Percentiles rank a stretch among this genome's conserved stretches.
phyloP scores from a whole-genome alignment of 108 stramenopile species.

The Cafeteria roenbergensis region DNA sequence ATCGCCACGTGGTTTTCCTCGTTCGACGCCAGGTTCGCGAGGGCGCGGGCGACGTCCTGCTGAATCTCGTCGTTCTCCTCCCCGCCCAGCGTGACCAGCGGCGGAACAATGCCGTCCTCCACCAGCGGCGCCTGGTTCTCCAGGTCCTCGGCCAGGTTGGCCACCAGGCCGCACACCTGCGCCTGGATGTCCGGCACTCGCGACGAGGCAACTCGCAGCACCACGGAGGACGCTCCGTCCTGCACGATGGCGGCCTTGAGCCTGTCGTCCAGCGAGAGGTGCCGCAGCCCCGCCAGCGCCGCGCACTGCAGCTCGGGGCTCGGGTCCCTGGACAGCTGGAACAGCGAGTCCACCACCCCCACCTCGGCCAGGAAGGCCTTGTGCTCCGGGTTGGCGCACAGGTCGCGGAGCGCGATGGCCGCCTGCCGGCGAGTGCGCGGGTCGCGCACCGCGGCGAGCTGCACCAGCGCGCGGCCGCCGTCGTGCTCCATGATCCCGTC shows the following conservation, averaged over 20 bases:
- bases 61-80: slow-evolving; percentile 53
- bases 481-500: slow-evolving; percentile 29
- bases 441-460: slow-evolving; percentile 43
- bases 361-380: slow-evolving; percentile 48
- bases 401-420: slow-evolving; percentile 52
- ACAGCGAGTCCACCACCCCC: slow-evolving; percentile 47
- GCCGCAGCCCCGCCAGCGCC: slow-evolving; percentile 53
- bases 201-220: slow-evolving; percentile 43
- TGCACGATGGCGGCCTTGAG: slow-evolving; percentile 47
- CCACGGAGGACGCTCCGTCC: slow-evolving; percentile 37
- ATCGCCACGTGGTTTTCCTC: slow-evolving; percentile 53
- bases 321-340: slow-evolving; percentile 32
- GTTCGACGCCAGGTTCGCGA: slow-evolving; percentile 58
- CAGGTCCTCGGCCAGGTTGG: slow-evolving; percentile 53
- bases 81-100: slow-evolving; percentile 40
- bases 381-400: slow-evolving; percentile 51
- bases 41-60: slow-evolving; percentile 58
- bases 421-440: slow-evolving; percentile 53
- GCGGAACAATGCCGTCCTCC: slow-evolving; percentile 42
- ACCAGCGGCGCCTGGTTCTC: slow-evolving; percentile 56
- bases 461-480: slow-evolving; percentile 45
- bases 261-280: slow-evolving; percentile 42
- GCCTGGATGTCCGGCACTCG: slow-evolving; percentile 54
- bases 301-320: slow-evolving; percentile 51
- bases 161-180: slow-evolving; percentile 57